Base-by-base conservation (phyloP, 1,284 basidiomycete species). In the Sporisorium reilianum region DNA sequence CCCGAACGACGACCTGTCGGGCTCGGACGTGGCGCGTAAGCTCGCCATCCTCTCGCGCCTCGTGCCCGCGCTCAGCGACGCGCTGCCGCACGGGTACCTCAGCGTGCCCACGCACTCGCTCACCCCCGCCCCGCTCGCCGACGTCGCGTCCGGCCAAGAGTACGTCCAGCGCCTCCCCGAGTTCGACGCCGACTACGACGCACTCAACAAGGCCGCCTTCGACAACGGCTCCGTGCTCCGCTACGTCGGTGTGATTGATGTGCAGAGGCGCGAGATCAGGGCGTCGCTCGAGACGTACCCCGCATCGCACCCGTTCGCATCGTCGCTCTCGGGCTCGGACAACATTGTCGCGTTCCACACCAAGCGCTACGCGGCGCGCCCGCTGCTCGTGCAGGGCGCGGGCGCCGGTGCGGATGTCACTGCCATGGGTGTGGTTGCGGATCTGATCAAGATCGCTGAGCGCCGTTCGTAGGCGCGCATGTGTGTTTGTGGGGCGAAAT, bases 261-360 rank as follows among this genome's bases (percentile, higher is more conserved):
- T 92, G 23, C 87, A 88, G 79, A 87, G 87, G 7, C 89, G 90
- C 18, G 86, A 89, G 70, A 91, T 97, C 80, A 93, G 93, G 86
- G 95, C 95, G 40, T 92, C 91, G 44, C 87, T 99, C 42, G 92
- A 93, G 83, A 92, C 91, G 93, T 98, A 98, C 85, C 90, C 94
- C 9, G 88, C 88, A 23, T 89, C 90, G 26, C 96, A 99, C 85
- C 92, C 96, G 0, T 98, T 99, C 80, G 96, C 95, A 1, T 96
- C 95, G 1, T 93, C 94, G 0, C 89, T 99, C 12, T 92, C 93
- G 34, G 97, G 96, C 1, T 95, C 94, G 25, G 97, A 99, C 86
- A 99, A 98, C 86, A 98, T 99, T 83, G 90, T 99, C 84, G 93
- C 96, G 87, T 98, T 98, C 89, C 91, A 93, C 85, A 97, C 96